A percentile compares a stretch with the other conserved stretches of the same genome.
Evolutionary conservation across 352 stramenopile genomes (phyloP).

Genomic region (Phytophthora cajani): DNA sequence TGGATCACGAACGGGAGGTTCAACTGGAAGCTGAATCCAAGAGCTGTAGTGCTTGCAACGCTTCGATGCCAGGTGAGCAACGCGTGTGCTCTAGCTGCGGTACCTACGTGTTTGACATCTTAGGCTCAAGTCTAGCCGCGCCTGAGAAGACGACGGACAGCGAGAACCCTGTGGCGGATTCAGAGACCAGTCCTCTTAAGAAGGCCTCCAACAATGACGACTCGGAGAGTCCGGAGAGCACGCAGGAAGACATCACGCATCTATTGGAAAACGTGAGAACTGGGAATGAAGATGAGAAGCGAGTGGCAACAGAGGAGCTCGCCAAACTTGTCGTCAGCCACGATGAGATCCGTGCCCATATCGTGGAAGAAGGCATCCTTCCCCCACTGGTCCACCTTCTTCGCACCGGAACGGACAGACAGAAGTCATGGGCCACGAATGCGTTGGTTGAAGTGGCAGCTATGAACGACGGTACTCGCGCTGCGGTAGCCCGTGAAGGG

Average conservation of each 20-base stretch:
- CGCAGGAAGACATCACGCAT: slow-evolving; percentile 4
- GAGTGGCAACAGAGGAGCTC: slow-evolving; percentile 6
- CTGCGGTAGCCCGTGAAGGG: slow-evolving; percentile 4
- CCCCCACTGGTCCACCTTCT: slow-evolving; percentile 3
- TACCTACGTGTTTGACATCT: neutral
- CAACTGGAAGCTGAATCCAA: neutral
- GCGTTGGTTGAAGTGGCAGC: neutral
- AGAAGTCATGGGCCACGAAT: slow-evolving; percentile 4
- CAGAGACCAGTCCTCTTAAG: neutral
- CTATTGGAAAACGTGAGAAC: slow-evolving; percentile 5
- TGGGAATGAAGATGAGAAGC: slow-evolving; percentile 7
- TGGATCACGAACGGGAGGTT: neutral
- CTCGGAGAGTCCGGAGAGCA: neutral
- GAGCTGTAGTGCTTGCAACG: neutral
- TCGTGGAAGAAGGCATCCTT: slow-evolving; percentile 5
- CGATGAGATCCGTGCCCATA: slow-evolving; percentile 10
- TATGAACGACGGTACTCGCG: slow-evolving; percentile 5
- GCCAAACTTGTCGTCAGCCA: slow-evolving; percentile 4
- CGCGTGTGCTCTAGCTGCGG: neutral
- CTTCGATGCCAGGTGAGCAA: neutral
- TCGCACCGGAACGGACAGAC: slow-evolving; percentile 1
- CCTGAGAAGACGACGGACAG: neutral
- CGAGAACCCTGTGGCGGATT: neutral
- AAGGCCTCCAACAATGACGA: neutral
- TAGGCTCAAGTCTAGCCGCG: neutral